These are phyloP conservation scores for Xylaria flabelliformis DNA, from an alignment of 495 filamentous ascomycete species.

Conservation along the genomic window DNA sequence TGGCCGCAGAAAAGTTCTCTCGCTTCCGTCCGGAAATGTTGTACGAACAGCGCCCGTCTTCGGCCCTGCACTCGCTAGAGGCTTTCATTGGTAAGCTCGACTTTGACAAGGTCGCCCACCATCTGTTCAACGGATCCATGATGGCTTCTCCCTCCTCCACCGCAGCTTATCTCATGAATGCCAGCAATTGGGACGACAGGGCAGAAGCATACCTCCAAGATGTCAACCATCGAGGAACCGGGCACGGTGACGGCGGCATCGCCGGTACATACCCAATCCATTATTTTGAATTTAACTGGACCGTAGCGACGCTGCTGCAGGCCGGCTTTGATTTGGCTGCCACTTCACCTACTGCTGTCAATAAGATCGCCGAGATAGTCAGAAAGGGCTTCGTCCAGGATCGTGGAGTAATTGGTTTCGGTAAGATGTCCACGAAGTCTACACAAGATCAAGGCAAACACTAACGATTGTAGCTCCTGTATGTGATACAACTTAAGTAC, in stretches of 20 bases:
- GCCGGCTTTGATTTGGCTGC: slow-evolving; percentile 23
- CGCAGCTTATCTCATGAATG: slow-evolving; percentile 47
- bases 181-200: too few relatives aligned
- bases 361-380: slow-evolving; percentile 27
- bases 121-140: slow-evolving; percentile 49
- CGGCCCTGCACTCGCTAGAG: slow-evolving; percentile 52
- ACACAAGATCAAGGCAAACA: too few relatives aligned
- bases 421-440: slow-evolving; percentile 21
- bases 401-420: slow-evolving; percentile 24
- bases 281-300: slow-evolving; percentile 48
- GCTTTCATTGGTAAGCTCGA: slow-evolving; percentile 50
- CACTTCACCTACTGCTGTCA: slow-evolving; percentile 27
- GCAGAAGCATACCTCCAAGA: too few relatives aligned
- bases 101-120: slow-evolving; percentile 48
- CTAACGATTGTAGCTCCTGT: too few relatives aligned
- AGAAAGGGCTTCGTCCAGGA: slow-evolving; percentile 7
- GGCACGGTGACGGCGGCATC: too few relatives aligned
- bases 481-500: too few relatives aligned
- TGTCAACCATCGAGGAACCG: too few relatives aligned
- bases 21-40: slow-evolving; percentile 28
- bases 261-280: slow-evolving; percentile 39
- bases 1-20: background rate
- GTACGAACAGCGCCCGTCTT: slow-evolving; percentile 36
- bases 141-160: slow-evolving; percentile 55
- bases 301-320: slow-evolving; percentile 22